Conservation (phyloP, 1,139 yeast species). For the Meyerozyma smithsonii region DNA sequence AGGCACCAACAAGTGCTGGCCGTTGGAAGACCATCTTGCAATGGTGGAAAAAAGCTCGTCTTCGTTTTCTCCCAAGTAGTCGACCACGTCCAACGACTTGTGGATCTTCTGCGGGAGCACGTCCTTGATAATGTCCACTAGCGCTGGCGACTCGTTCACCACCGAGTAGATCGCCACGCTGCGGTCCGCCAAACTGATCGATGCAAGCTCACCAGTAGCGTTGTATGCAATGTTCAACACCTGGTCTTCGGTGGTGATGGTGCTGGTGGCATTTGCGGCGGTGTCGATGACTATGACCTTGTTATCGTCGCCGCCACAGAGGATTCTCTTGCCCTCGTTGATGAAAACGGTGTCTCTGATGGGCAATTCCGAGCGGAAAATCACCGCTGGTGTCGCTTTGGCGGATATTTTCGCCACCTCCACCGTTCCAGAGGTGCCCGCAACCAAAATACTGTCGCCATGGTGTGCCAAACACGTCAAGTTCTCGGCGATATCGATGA, state of each 20-base stretch:
- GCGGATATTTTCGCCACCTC: slow-evolving; percentile 23
- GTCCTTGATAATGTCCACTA: slow-evolving; percentile 38
- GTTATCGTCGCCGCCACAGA: slow-evolving; percentile 76
- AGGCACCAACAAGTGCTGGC: slow-evolving; percentile 60
- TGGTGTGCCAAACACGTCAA: slow-evolving; percentile 28
- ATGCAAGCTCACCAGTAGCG: slow-evolving; percentile 50
- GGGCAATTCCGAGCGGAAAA: slow-evolving; percentile 53
- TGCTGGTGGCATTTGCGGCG: slow-evolving; percentile 24
- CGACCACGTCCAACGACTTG: slow-evolving; percentile 35
- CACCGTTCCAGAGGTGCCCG: slow-evolving; percentile 33
- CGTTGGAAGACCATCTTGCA: slow-evolving; percentile 41
- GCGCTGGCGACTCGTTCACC: slow-evolving; percentile 34
- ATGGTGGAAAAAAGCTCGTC: slow-evolving; percentile 34
- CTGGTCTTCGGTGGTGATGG: slow-evolving; percentile 47
- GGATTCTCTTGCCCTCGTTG: slow-evolving; percentile 64
- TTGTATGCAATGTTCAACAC: slow-evolving; percentile 60
- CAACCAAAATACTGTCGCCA: slow-evolving; percentile 20
- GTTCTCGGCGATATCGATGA: slow-evolving; percentile 47
- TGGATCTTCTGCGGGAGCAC: slow-evolving; percentile 32
- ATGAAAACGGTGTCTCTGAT: slow-evolving; percentile 62
- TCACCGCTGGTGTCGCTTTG: slow-evolving; percentile 20
- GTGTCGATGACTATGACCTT: slow-evolving; percentile 53
- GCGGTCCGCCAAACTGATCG: slow-evolving; percentile 64
- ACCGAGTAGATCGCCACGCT: slow-evolving; percentile 60
- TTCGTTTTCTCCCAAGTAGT: slow-evolving; percentile 31